Percentiles rank a stretch among this genome's conserved stretches.
phyloP scores from a whole-genome alignment of 2,329 filamentous ascomycete species.

The Fusarium incarnatum region DNA sequence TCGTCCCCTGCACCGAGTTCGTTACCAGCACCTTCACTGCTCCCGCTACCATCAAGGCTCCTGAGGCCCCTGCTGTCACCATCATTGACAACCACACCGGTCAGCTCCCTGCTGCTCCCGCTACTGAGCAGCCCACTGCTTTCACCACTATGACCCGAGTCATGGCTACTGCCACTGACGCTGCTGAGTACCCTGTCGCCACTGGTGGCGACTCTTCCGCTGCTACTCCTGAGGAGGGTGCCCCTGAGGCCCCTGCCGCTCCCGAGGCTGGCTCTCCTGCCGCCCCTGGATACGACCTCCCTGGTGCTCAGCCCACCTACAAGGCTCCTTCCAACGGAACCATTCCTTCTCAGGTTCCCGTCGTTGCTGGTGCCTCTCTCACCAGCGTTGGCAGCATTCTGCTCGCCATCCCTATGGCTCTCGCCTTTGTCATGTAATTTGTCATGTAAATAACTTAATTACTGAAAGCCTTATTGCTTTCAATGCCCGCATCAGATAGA shows the following conservation, averaged over 20 bases:
- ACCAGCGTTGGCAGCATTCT: conserved; percentile 22
- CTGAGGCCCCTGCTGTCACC: conserved; percentile 30
- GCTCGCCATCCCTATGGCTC: conserved; percentile 23
- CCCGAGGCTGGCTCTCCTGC: background rate
- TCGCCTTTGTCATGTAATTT: conserved; percentile 34
- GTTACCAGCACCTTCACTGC: conserved; percentile 41
- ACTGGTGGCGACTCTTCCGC: conserved; percentile 6
- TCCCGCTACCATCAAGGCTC: conserved; percentile 25
- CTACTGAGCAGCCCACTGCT: conserved; percentile 17
- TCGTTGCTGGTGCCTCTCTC: conserved; percentile 27
- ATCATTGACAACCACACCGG: conserved; percentile 32
- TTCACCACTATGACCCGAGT: conserved; percentile 30
- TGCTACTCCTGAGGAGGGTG: background rate
- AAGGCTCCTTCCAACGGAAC: conserved; percentile 28
- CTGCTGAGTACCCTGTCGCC: conserved; percentile 8
- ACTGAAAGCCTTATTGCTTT: conserved; percentile 27
- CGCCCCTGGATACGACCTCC: conserved; percentile 3
- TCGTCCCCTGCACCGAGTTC: conserved; percentile 42
- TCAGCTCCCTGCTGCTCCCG: conserved; percentile 3
- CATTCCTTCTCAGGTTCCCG: conserved; percentile 19
- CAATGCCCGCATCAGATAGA: conserved; percentile 13
- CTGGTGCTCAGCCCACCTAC: conserved; percentile 25
- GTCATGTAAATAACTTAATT: conserved; percentile 34
- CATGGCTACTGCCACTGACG: conserved; percentile 24
- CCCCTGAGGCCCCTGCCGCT: background rate